Base-by-base conservation (phyloP, 108 stramenopile genomes). In the Nannochloropsis gaditana region DNA sequence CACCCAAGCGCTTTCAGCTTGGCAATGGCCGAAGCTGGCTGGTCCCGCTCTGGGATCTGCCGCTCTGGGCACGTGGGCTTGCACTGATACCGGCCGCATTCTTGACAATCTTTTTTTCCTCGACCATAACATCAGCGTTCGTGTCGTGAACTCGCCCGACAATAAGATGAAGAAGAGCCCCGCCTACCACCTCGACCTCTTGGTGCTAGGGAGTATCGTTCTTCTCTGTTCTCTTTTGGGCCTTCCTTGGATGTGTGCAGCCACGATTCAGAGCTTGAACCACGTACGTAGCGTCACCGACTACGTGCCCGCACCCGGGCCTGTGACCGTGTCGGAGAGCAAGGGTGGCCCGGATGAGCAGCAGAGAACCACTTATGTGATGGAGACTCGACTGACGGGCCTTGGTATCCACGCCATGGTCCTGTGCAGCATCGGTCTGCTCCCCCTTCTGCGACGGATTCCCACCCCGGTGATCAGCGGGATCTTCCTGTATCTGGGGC, bases 241-340 rank as follows among this genome's bases (percentile, higher is more conserved):
- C 9, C 90, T 97, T n/a, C 97, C 97, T 41, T 97, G 97, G 97
- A 96, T 96, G 95, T 97, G 97, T 86, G 96, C 95, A 11, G 96
- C 97, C 42, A 97, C 97, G 15, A 96, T 97, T 15, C 97, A 95
- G 94, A 95, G 94, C 42, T 92, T 96, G 85, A 96, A 95, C 89
- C 95, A 96, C 85, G 94, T 97, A 9, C 87, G 93, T 41, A 94
- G 95, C 5, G 89, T 98, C 84, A 83, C 89, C 43, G 82, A 44
- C 42, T 82, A 84, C 85, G 84, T 84, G 43, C 9, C 81, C 3
- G 84, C 42, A 3, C 1, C 83, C 80, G 81, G 44, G 47, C n/a
- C 84, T 81, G 6, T 45, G 84, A 41, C 82, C 84, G 4, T 21
- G 9, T 17, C 45, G 6, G 42, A 11, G 41, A 31, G 43, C 42